Base-by-base conservation (phyloP, 2,329 filamentous ascomycete species). In the Alternaria longipes region DNA sequence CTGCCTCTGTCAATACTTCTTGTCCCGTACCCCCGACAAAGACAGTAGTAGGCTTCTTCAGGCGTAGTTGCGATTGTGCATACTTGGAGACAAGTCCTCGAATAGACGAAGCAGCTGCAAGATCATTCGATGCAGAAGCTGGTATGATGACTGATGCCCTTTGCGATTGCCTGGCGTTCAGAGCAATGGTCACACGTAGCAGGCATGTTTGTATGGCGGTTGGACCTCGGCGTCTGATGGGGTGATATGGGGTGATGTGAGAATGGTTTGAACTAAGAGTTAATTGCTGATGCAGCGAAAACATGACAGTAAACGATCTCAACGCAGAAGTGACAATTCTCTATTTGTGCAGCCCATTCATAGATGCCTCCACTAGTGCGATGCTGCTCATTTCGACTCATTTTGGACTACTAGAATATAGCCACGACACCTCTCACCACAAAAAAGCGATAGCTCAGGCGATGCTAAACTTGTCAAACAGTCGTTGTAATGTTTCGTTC, bases 141-240 rank as follows among this genome's bases (percentile, higher is more conserved):
- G 73, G 68, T 45, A 78, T 56, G 12, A 78, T 58, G 9, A 77
- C 41, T 14, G 71, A 6, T 24, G 22, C 22, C 22, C 22, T 24
- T 24, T 24, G 22, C 22, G 22, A 24, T 24, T 24, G 22, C 22
- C 22, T 24, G 22, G 22, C 52, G 65, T 78, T 78, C n/a, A 68
- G 65, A 49, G 70, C 68, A 46, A 78, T 36, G 7, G 74, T 77
- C 55, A 78, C 47, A 56, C 75, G 73, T 46, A 60, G 70, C 53
- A 26, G 64, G 54, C 62, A 62, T 64, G 20, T 1, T 50, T 36
- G 22, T 24, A 24, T 6, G 22, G 22, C 22, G 22, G 22, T 24
- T 24, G 22, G 22, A 24, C 22, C 22, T 24, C 22, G 22, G 22
- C 22, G 22, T 24, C 22, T 24, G 22, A 24, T 24, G 22, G 22